These are phyloP conservation scores for Dovyalis caffra DNA, from an alignment of 345 rosid species.

Conservation along the genomic window DNA sequence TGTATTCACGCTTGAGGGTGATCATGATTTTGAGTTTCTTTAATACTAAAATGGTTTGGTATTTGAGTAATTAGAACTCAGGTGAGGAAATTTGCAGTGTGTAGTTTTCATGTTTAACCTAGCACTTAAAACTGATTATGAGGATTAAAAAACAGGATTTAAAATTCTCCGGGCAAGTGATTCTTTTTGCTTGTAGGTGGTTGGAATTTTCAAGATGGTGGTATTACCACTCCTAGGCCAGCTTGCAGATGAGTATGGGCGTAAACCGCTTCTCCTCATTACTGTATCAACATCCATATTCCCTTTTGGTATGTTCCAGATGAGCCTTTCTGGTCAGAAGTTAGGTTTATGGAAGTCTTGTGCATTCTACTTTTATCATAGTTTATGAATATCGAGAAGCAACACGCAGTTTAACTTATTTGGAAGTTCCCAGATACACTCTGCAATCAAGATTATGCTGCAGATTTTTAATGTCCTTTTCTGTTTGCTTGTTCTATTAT, in stretches of 20 bases:
- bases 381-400: background rate
- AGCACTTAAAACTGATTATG: background rate
- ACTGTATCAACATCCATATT: conserved; percentile 47
- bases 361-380: background rate
- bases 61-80: background rate
- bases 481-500: conserved; percentile 2
- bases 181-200: conserved; percentile 30
- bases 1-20: background rate
- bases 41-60: background rate
- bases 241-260: conserved; percentile 59
- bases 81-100: background rate
- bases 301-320: conserved; percentile 42
- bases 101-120: background rate
- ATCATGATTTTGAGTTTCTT: background rate
- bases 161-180: background rate
- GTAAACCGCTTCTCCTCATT: conserved; percentile 49
- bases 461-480: background rate
- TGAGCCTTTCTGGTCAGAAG: background rate
- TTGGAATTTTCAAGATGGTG: conserved; percentile 61
- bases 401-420: background rate
- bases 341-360: background rate
- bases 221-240: conserved; percentile 52
- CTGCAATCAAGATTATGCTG: background rate
- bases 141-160: background rate
- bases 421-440: background rate